Conservation (phyloP, 306 rosid genomes). For the Cucurbita ficifolia region DNA sequence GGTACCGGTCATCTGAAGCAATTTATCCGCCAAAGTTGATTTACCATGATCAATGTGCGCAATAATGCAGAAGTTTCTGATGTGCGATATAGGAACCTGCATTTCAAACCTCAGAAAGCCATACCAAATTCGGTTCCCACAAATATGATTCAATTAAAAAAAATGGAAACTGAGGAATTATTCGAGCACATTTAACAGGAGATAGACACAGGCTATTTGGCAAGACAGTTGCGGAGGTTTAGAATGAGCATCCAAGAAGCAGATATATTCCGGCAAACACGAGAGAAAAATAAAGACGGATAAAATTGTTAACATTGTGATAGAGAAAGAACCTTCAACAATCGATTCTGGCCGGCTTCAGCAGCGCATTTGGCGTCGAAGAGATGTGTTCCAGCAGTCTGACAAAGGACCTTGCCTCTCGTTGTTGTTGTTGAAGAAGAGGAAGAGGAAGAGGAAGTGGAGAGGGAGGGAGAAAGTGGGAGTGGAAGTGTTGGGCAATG, state of each 20-base stretch:
- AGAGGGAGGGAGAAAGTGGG: neutral
- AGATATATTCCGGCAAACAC: neutral
- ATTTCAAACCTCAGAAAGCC: neutral
- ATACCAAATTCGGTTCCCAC: neutral
- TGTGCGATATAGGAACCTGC: slow-evolving; percentile 66
- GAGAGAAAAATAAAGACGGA: neutral
- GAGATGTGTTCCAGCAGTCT: slow-evolving; percentile 21
- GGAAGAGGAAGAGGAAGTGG: slow-evolving; percentile 4
- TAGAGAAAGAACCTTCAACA: slow-evolving; percentile 31
- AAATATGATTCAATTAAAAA: neutral
- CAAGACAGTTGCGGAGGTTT: neutral
- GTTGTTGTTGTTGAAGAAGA: slow-evolving; percentile 4
- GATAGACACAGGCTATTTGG: no score
- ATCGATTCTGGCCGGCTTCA: slow-evolving; percentile 60
- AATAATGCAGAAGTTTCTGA: slow-evolving; percentile 66
- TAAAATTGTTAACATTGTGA: neutral
- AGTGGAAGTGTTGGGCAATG: slow-evolving; percentile 6
- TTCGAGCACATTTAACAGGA: neutral
- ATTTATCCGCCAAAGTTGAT: slow-evolving; percentile 74
- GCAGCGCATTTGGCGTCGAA: slow-evolving; percentile 29
- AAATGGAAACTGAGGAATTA: neutral
- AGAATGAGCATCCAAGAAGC: neutral
- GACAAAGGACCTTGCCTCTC: slow-evolving; percentile 27
- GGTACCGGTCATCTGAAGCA: slow-evolving; percentile 80
- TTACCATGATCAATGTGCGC: slow-evolving; percentile 93